These are phyloP conservation scores for Nicotiana noctiflora DNA, from an alignment of 257 asterid genomes.

Conservation along the genomic window DNA sequence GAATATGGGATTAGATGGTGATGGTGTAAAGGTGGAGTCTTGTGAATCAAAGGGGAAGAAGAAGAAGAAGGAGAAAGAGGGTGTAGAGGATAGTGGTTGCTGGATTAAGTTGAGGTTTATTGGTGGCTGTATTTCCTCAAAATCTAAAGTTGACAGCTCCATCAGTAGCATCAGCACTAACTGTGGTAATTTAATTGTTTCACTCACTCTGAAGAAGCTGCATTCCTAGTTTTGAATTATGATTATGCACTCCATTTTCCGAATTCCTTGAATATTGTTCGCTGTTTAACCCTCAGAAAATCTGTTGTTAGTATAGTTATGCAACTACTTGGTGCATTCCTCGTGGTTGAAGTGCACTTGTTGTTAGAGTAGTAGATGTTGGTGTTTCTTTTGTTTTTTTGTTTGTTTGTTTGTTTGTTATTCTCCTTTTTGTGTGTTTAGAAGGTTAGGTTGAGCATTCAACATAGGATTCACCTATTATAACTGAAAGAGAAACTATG, in stretches of 20 bases:
- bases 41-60: constrained; percentile 45
- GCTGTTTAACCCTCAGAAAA: too few species aligned
- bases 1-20: constrained; percentile 52
- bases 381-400: too few species aligned
- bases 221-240: background rate
- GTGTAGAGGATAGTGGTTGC: constrained; percentile 37
- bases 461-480: too few species aligned
- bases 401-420: too few species aligned
- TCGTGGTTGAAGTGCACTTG: too few species aligned
- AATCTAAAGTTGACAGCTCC: constrained; percentile 64
- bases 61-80: constrained; percentile 18
- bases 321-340: too few species aligned
- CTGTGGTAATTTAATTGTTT: background rate
- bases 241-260: background rate
- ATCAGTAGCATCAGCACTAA: constrained; percentile 40
- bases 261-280: background rate
- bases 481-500: too few species aligned
- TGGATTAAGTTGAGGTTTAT: constrained; percentile 48
- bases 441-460: too few species aligned
- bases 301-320: too few species aligned
- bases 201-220: background rate
- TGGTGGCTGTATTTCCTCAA: constrained; percentile 50
- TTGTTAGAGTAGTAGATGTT: too few species aligned
- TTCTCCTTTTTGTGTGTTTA: too few species aligned
- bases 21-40: constrained; percentile 38